Conservation (phyloP, 257 asterid species). For the Lithospermum erythrorhizon region DNA sequence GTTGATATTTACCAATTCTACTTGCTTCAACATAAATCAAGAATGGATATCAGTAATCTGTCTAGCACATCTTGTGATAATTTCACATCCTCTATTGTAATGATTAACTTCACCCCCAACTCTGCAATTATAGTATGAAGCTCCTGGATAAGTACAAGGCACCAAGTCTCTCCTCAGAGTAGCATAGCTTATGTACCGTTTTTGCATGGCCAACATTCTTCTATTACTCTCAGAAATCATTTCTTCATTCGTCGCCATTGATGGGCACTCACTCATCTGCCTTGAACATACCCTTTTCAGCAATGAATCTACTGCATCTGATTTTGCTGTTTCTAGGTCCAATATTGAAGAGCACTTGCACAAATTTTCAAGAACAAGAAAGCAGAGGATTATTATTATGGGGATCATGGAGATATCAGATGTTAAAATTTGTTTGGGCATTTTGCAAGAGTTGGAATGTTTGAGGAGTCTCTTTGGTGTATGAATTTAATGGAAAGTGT, state of each 20-base stretch:
- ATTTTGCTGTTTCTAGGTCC: slow-evolving; percentile 28
- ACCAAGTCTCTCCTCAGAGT: slow-evolving; percentile 64
- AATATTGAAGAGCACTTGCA: slow-evolving; percentile 27
- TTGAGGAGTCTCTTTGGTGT: slow-evolving; percentile 2
- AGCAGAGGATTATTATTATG: slow-evolving; percentile 15
- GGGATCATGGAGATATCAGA: slow-evolving; percentile 16
- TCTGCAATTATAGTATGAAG: slow-evolving; percentile 64
- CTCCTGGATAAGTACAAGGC: slow-evolving; percentile 74
- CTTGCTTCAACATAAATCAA: neutral
- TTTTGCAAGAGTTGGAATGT: slow-evolving; percentile 16
- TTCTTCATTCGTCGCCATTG: slow-evolving; percentile 25
- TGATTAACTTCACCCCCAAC: slow-evolving; percentile 47
- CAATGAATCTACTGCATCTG: slow-evolving; percentile 22
- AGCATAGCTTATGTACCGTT: slow-evolving; percentile 57
- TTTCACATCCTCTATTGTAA: slow-evolving; percentile 68
- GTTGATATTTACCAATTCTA: slow-evolving; percentile 12
- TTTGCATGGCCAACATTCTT: slow-evolving; percentile 46
- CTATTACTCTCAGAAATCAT: slow-evolving; percentile 55
- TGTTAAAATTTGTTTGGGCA: slow-evolving; percentile 24
- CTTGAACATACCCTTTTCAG: slow-evolving; percentile 34
- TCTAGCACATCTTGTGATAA: slow-evolving; percentile 84
- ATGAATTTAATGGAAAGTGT: slow-evolving; percentile 14
- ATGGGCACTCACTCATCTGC: slow-evolving; percentile 34
- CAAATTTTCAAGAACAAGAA: slow-evolving; percentile 15
- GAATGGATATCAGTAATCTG: slow-evolving; percentile 17